These are phyloP conservation scores for Euclidium syriacum DNA, from an alignment of 345 rosid genomes.

Conservation along the genomic window DNA sequence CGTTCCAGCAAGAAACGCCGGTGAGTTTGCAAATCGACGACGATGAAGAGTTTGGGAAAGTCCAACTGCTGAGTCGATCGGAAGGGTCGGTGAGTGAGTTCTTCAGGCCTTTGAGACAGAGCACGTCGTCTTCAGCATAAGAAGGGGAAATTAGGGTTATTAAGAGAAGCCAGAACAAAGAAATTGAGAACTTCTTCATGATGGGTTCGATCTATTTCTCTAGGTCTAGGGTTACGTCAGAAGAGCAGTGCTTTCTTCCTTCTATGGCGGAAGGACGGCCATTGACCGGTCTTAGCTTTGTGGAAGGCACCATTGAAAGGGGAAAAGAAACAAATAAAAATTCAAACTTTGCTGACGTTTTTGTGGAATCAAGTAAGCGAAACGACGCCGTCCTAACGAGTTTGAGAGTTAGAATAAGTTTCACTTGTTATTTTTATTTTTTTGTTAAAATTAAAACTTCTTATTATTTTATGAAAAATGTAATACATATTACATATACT, in stretches of 20 bases:
- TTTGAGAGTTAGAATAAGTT: too few relatives aligned
- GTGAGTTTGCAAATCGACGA: constrained; percentile 42
- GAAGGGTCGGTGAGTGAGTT: constrained; percentile 37
- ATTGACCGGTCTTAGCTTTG: constrained; percentile 35
- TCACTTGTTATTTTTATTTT: too few relatives aligned
- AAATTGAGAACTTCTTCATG: constrained; percentile 29
- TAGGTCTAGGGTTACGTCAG: not conserved
- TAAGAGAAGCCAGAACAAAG: too few relatives aligned
- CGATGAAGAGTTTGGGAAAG: constrained; percentile 42
- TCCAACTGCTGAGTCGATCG: constrained; percentile 33
- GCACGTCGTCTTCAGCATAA: constrained; percentile 41
- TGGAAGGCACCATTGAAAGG: constrained; percentile 18
- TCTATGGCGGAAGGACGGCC: constrained; percentile 31
- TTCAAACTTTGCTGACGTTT: constrained; percentile 6
- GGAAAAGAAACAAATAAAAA: constrained; percentile 14
- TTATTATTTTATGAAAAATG: too few relatives aligned
- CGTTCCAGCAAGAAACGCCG: constrained; percentile 63
- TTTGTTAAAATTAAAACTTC: too few relatives aligned
- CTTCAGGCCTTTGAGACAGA: constrained; percentile 51
- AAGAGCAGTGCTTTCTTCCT: not conserved
- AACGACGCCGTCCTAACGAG: not conserved
- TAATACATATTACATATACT: too few relatives aligned
- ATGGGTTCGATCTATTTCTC: not conserved
- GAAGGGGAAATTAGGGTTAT: not conserved
- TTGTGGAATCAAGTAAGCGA: not conserved